These are phyloP conservation scores for Tuber melanosporum DNA, from an alignment of 495 filamentous ascomycete species.

Conservation along the genomic window DNA sequence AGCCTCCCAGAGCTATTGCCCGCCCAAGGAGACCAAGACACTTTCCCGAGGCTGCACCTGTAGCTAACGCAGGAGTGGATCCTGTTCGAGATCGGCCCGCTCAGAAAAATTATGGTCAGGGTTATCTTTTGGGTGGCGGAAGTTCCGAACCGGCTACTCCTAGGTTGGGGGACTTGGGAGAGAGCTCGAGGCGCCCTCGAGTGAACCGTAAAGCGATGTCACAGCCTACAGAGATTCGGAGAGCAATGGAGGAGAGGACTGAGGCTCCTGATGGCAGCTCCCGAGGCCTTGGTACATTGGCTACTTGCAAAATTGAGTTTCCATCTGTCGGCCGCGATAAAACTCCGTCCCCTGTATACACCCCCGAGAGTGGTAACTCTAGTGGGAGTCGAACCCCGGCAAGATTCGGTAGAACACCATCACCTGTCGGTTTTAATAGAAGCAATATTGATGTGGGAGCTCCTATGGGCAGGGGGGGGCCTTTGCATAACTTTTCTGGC, in stretches of 20 bases:
- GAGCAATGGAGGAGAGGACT: slow-evolving; percentile 44
- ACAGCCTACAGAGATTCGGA: slow-evolving; percentile 44
- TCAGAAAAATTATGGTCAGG: slow-evolving; percentile 15
- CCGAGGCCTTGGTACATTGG: background rate
- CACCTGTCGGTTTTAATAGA: background rate
- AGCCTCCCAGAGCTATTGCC: slow-evolving; percentile 23
- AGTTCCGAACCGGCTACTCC: background rate
- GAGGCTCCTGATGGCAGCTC: background rate
- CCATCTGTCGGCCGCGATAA: slow-evolving; percentile 4
- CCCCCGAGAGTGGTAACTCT: slow-evolving; percentile 26
- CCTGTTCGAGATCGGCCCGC: background rate
- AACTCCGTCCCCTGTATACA: slow-evolving; percentile 8
- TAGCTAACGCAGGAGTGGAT: background rate
- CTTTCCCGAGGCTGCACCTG: slow-evolving; percentile 4
- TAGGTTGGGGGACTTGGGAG: background rate
- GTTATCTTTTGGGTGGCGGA: slow-evolving; percentile 20
- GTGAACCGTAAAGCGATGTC: slow-evolving; percentile 39
- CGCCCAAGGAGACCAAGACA: slow-evolving; percentile 16
- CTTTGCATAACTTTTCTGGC: background rate
- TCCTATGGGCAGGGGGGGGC: background rate
- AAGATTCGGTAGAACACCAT: background rate
- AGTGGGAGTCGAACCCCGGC: slow-evolving; percentile 33
- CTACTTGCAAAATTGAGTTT: slow-evolving; percentile 18
- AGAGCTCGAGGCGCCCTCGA: slow-evolving; percentile 19
- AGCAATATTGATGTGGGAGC: background rate